Evolutionary conservation across 1,284 basidiomycete species (phyloP).

Genomic region (Apiotrichum montevideense): DNA sequence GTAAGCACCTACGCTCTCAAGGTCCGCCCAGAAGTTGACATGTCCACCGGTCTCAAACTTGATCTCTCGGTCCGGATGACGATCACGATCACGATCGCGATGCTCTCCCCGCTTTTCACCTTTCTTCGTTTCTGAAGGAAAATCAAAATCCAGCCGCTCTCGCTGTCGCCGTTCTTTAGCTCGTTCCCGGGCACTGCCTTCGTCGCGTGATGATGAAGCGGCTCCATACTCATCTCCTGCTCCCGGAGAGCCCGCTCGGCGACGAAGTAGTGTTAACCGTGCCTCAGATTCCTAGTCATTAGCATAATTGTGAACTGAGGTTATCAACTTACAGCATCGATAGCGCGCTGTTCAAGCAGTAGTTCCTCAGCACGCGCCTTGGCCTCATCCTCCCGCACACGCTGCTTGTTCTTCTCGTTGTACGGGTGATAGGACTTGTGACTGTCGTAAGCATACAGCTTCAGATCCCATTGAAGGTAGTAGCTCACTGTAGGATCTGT

Average conservation of each 20-base stretch:
- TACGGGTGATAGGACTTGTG: slow-evolving; percentile 50
- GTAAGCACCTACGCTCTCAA: slow-evolving; percentile 31
- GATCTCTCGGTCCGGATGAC: slow-evolving; percentile 10
- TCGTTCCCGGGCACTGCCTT: slow-evolving; percentile 19
- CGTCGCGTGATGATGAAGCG: slow-evolving; percentile 6
- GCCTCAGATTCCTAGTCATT: slow-evolving; percentile 29
- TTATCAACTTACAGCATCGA: slow-evolving; percentile 32
- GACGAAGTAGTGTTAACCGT: slow-evolving; percentile 33
- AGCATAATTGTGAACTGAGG: neutral
- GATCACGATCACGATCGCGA: neutral
- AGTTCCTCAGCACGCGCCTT: slow-evolving; percentile 38
- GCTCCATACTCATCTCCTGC: neutral
- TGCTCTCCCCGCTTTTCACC: slow-evolving; percentile 1
- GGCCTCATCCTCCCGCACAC: slow-evolving; percentile 47
- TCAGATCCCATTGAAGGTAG: neutral
- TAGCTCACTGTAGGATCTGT: slow-evolving; percentile 42
- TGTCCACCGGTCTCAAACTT: slow-evolving; percentile 29
- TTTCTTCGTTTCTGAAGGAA: slow-evolving; percentile 28
- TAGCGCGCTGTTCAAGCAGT: slow-evolving; percentile 29
- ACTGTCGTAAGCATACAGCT: slow-evolving; percentile 16
- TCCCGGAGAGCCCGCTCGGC: slow-evolving; percentile 31
- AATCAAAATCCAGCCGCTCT: slow-evolving; percentile 40
- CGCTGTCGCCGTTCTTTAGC: slow-evolving; percentile 18
- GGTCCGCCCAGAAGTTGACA: slow-evolving; percentile 45
- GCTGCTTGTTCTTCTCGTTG: slow-evolving; percentile 47